Evolutionary conservation across 768 basidiomycete genomes (phyloP).

Genomic region (Mycena venus): DNA sequence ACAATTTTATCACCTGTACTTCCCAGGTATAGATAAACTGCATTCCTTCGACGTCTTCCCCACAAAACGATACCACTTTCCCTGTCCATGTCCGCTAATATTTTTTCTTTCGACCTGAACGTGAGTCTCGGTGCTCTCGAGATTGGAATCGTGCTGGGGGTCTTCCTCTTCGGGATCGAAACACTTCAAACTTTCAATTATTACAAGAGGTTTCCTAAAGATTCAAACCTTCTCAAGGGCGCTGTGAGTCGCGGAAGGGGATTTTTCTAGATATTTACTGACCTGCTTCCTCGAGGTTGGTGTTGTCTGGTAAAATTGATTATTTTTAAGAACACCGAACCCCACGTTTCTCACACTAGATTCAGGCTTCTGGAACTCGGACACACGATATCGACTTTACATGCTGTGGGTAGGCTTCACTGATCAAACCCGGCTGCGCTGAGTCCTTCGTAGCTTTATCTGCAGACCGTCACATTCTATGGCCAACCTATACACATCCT

Average conservation of each 20-base stretch:
- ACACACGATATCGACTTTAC: neutral
- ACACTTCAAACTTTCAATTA: no score
- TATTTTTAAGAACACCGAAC: no score
- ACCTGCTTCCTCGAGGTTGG: neutral
- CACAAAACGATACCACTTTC: no score
- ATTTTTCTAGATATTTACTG: neutral
- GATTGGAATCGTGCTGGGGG: neutral
- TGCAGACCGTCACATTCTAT: conserved; percentile 9
- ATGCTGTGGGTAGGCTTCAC: neutral
- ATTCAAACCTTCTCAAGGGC: conserved; percentile 1
- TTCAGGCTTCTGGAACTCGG: conserved; percentile 4
- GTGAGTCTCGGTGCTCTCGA: conserved; percentile 1
- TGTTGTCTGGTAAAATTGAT: neutral
- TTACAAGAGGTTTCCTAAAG: neutral
- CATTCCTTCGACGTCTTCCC: no score
- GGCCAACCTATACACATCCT: neutral
- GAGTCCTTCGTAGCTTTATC: neutral
- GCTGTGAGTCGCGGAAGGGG: neutral
- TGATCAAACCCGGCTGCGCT: neutral
- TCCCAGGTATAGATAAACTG: no score
- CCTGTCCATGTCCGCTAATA: no score
- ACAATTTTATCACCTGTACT: no score
- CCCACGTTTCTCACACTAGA: neutral
- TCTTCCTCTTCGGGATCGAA: no score
- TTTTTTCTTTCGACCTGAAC: neutral